A percentile compares a stretch with the other conserved stretches of the same genome.
phyloP scores from a whole-genome alignment of 371 early-diverging fungal species.

The Mortierella polycephala region DNA sequence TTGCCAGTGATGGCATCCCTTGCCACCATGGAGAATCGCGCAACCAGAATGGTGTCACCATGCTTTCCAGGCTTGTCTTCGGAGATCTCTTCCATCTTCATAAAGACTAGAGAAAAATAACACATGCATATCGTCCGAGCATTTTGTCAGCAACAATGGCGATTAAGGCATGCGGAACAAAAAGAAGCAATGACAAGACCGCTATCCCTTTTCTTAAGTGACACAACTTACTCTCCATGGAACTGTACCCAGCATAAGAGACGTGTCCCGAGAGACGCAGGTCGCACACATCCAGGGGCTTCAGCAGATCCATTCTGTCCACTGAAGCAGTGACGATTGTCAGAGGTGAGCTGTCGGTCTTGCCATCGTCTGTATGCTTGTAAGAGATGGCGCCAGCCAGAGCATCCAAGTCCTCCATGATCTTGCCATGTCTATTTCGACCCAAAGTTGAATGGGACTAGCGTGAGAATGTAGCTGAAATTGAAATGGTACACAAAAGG shows the following conservation, averaged over 20 bases:
- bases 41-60: constrained; percentile 74
- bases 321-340: constrained; percentile 92
- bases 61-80: constrained; percentile 21
- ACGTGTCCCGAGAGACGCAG: constrained; percentile 84
- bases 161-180: too few relatives aligned
- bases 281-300: constrained; percentile 73
- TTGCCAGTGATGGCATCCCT: constrained; percentile 79
- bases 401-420: constrained; percentile 85
- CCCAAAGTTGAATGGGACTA: not conserved
- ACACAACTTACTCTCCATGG: constrained; percentile 75
- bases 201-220: not conserved
- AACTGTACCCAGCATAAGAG: constrained; percentile 86
- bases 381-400: constrained; percentile 86
- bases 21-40: constrained; percentile 96
- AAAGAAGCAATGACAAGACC: too few relatives aligned
- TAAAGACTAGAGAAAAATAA: constrained; percentile 59
- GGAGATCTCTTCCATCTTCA: constrained; percentile 72
- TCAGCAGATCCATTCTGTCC: constrained; percentile 87
- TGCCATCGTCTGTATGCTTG: constrained; percentile 77
- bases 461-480: not conserved
- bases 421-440: constrained; percentile 57
- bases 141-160: too few relatives aligned
- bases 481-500: not conserved
- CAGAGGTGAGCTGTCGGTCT: constrained; percentile 67
- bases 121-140: not conserved